Base-by-base conservation (phyloP, 2,329 filamentous ascomycete species). In the Fusarium sp. region DNA sequence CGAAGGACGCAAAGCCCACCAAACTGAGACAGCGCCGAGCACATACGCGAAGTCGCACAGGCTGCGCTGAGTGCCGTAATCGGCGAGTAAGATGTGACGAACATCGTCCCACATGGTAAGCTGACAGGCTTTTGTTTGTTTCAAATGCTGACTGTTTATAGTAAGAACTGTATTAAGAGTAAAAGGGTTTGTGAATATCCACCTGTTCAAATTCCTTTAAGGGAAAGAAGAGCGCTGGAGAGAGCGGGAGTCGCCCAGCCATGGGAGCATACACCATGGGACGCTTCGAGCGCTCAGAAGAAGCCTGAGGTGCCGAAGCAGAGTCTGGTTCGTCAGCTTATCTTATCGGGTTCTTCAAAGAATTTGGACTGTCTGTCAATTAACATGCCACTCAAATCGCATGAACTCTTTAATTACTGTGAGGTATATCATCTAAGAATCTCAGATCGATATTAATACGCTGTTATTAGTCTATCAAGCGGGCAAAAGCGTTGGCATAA, bases 31-130 rank as follows among this genome's bases (percentile, higher is more conserved):
- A 43, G 13, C 53, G 62, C 3, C 60, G 60, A 4, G 28, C 62
- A 6, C 63, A 66, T 15, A 66, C 54, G 23, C 63, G 63, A 13
- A 66, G 63, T 18, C 37, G 61, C 13, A 29, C 18, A 5, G 63
- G 63, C 3, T 66, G 63, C 23, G 43, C 61, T 3, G 63, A 66
- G 20, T 66, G 63, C 26, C 61, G 61, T 2, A 43, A 15, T 9
- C 61, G 63, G 9, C 49, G 63, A 20, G 39, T 66, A 11, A 46
- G 61, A 21, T 66, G 63, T 39, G 63, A 42, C 46, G 63, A 66
- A 37, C 46, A 61, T 15, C 54, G 54, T 21, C 63, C 63, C 26
- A 46, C 43, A 12, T 66, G 63, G 63, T 66, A 21, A 48, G 54
- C n/a, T 31, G 42, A 39, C 16, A 13, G 15, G 15, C n/a, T 20